These are phyloP conservation scores for Blastobotrys buckinghamii DNA, from an alignment of 1,139 yeast genomes.

Conservation along the genomic window DNA sequence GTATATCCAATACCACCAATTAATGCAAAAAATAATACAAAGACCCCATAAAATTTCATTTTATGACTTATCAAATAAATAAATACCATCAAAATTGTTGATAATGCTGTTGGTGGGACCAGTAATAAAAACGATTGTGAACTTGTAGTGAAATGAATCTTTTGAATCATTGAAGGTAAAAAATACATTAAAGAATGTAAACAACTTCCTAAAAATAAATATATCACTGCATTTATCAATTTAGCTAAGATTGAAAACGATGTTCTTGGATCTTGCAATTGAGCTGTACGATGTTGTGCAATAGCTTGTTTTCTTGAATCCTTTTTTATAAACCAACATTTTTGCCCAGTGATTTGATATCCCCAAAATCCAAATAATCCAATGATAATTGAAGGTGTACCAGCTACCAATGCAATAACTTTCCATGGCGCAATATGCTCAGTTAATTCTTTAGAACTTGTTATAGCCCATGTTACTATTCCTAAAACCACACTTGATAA, in stretches of 20 bases:
- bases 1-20: slow-evolving; percentile 2
- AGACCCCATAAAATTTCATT: background rate
- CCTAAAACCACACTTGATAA: background rate
- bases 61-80: background rate
- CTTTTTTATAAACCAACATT: background rate
- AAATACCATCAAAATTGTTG: background rate
- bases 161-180: slow-evolving; percentile 2
- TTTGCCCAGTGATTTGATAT: background rate
- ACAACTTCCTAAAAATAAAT: background rate
- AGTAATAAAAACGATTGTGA: background rate
- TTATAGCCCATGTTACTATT: background rate
- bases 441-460: background rate
- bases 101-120: slow-evolving; percentile 1
- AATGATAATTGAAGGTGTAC: slow-evolving; percentile 1
- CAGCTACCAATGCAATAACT: background rate
- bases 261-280: slow-evolving; percentile 8
- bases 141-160: background rate
- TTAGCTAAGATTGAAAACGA: slow-evolving; percentile 1
- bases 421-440: slow-evolving; percentile 2
- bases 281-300: slow-evolving; percentile 4
- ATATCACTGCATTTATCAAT: background rate
- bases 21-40: background rate
- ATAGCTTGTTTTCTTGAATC: background rate
- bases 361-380: slow-evolving; percentile 5
- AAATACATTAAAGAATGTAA: background rate